Percentiles rank a stretch among this genome's conserved stretches.
Evolutionary conservation across 1,139 yeast species (phyloP).

Genomic region (Geotrichum phurueaensis): DNA sequence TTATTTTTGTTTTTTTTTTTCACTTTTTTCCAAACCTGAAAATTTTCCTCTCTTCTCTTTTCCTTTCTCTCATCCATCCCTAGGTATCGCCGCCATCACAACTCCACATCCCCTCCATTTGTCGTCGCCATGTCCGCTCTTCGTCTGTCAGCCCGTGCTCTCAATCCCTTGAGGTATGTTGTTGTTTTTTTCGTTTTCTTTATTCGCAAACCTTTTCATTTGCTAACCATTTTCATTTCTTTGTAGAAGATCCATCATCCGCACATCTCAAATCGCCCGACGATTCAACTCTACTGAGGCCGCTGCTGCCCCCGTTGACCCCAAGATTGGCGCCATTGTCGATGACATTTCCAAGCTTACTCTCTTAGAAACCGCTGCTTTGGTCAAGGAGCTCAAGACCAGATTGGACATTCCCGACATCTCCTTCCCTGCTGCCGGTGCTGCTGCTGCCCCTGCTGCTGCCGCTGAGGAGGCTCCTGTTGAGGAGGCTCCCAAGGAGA

Average conservation of each 20-base stretch:
- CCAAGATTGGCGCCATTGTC: conserved; percentile 82
- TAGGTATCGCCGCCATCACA: not conserved
- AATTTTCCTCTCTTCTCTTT: not conserved
- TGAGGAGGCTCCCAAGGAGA: conserved; percentile 79
- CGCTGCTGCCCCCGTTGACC: conserved; percentile 58
- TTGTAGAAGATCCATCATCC: conserved; percentile 12
- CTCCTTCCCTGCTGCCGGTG: conserved; percentile 69
- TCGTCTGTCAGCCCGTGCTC: conserved; percentile 34
- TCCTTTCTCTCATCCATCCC: not conserved
- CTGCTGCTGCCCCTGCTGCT: conserved; percentile 64
- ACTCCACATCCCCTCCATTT: not conserved
- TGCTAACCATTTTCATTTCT: not conserved
- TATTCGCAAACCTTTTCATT: not conserved
- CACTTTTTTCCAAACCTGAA: not conserved
- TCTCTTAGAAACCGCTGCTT: conserved; percentile 79
- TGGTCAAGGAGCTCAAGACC: conserved; percentile 76
- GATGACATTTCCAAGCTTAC: conserved; percentile 86
- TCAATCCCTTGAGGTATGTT: conserved; percentile 30
- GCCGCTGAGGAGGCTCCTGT: conserved; percentile 71
- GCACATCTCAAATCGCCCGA: conserved; percentile 9
- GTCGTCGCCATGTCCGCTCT: conserved; percentile 22
- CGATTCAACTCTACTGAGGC: conserved; percentile 49
- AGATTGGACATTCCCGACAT: conserved; percentile 90
- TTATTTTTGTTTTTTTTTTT: not conserved
- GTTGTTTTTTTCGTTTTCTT: not conserved